phyloP scores from a whole-genome alignment of 2,329 filamentous ascomycete genomes.

The Pestalotiopsis sp. region DNA sequence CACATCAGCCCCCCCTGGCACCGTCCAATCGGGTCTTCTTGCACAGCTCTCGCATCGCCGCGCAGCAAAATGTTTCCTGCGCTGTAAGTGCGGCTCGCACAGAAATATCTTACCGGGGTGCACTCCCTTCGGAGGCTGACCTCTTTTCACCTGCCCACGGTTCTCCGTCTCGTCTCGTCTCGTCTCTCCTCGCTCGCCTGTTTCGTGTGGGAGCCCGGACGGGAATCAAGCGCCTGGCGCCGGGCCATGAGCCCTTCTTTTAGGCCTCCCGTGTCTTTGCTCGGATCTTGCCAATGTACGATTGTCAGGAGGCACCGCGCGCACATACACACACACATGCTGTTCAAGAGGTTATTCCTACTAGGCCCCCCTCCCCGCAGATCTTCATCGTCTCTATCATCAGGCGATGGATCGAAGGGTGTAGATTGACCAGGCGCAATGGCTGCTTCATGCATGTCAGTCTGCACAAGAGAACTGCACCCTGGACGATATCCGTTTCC shows the following conservation, averaged over 20 bases:
- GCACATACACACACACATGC: slow-evolving; percentile 8
- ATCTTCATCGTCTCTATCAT: background rate
- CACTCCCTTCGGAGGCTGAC: too few species aligned
- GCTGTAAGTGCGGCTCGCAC: slow-evolving; percentile 13
- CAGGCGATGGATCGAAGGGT: slow-evolving; percentile 6
- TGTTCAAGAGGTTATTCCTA: background rate
- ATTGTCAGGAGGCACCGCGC: background rate
- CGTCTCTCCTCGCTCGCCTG: background rate
- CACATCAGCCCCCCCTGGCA: background rate
- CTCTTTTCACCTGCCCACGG: too few species aligned
- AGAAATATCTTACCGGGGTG: background rate
- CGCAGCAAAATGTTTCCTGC: slow-evolving; percentile 10
- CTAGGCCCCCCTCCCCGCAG: slow-evolving; percentile 3
- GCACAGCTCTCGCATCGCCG: slow-evolving; percentile 8
- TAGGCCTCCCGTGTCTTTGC: background rate
- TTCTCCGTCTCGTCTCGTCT: background rate
- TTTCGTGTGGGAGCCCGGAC: slow-evolving; percentile 8
- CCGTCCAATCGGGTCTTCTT: slow-evolving; percentile 10
- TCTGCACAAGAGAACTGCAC: slow-evolving; percentile 4
- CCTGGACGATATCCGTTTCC: slow-evolving; percentile 10
- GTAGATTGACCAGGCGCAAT: background rate
- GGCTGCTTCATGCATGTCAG: slow-evolving; percentile 9
- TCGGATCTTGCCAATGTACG: slow-evolving; percentile 7
- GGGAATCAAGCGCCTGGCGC: background rate
- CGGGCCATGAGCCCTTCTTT: slow-evolving; percentile 8